phyloP scores from a whole-genome alignment of 2,329 filamentous ascomycete species.

The Zopfia rhizophila region DNA sequence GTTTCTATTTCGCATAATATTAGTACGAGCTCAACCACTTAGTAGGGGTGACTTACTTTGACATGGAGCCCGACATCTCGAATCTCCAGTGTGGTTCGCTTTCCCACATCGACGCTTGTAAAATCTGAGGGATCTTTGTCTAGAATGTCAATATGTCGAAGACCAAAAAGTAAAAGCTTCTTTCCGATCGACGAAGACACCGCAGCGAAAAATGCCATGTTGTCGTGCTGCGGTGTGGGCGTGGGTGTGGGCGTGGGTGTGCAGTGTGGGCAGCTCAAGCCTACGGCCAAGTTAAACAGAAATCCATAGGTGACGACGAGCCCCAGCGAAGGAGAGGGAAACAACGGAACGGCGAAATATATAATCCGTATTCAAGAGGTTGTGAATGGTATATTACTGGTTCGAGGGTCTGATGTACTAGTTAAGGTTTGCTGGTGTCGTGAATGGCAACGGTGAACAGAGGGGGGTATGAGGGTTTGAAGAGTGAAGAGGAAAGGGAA shows the following conservation, averaged over 20 bases:
- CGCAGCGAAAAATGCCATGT: conserved; percentile 72
- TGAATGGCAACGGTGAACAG: no score
- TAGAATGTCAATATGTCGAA: conserved; percentile 84
- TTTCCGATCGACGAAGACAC: conserved; percentile 85
- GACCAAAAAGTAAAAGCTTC: conserved; percentile 84
- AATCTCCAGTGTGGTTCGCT: conserved; percentile 84
- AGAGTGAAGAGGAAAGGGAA: neutral
- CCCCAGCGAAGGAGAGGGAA: neutral
- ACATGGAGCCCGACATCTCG: conserved; percentile 85
- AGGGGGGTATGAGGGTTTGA: neutral
- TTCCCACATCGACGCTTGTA: conserved; percentile 85
- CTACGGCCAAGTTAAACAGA: conserved; percentile 37
- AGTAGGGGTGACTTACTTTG: conserved; percentile 66
- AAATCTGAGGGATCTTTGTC: conserved; percentile 88
- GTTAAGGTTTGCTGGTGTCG: no score
- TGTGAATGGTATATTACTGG: conserved; percentile 2
- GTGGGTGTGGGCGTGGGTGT: conserved; percentile 19
- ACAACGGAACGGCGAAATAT: neutral
- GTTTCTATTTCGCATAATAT: conserved; percentile 69
- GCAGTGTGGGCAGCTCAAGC: conserved; percentile 34
- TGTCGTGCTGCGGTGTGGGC: conserved; percentile 20
- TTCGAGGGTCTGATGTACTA: no score
- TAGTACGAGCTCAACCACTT: conserved; percentile 20
- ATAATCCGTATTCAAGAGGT: neutral
- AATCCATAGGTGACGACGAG: conserved; percentile 40